These are phyloP conservation scores for Fraxinus quadrangulata DNA, from an alignment of 257 asterid genomes.

Conservation along the genomic window DNA sequence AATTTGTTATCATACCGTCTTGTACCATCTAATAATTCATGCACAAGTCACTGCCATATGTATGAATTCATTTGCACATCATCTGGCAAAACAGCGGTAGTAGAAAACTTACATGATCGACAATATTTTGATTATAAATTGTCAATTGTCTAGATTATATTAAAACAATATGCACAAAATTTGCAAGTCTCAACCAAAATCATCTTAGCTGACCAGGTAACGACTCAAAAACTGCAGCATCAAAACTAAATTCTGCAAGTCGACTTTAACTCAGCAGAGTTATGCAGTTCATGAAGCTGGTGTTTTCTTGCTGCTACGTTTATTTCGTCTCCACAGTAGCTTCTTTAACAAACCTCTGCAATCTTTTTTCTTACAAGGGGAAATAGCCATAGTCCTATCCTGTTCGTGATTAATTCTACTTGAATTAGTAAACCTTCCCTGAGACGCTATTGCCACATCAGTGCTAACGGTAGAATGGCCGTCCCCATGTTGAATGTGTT, in stretches of 20 bases:
- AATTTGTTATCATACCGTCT: no score
- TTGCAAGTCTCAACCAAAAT: not conserved
- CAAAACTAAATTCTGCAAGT: not conserved
- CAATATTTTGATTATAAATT: not conserved
- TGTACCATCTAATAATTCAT: no score
- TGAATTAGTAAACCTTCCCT: constrained; percentile 27
- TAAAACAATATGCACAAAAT: not conserved
- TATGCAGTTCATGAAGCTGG: constrained; percentile 27
- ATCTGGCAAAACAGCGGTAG: no score
- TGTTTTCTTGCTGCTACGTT: constrained; percentile 45
- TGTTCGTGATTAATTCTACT: constrained; percentile 27
- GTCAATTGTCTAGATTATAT: no score
- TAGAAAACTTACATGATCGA: not conserved
- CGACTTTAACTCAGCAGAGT: not conserved
- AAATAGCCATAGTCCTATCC: constrained; percentile 49
- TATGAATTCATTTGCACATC: not conserved
- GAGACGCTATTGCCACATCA: constrained; percentile 28
- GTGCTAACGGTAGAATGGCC: constrained; percentile 25
- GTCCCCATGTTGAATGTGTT: constrained; percentile 38
- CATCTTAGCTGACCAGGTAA: not conserved
- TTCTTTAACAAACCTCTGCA: constrained; percentile 58
- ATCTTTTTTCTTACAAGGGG: constrained; percentile 59
- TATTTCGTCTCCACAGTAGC: constrained; percentile 56
- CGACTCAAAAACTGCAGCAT: not conserved
- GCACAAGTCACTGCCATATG: not conserved